Conservation (phyloP, 2,329 filamentous ascomycete species). For the Fusarium tuaranense region DNA sequence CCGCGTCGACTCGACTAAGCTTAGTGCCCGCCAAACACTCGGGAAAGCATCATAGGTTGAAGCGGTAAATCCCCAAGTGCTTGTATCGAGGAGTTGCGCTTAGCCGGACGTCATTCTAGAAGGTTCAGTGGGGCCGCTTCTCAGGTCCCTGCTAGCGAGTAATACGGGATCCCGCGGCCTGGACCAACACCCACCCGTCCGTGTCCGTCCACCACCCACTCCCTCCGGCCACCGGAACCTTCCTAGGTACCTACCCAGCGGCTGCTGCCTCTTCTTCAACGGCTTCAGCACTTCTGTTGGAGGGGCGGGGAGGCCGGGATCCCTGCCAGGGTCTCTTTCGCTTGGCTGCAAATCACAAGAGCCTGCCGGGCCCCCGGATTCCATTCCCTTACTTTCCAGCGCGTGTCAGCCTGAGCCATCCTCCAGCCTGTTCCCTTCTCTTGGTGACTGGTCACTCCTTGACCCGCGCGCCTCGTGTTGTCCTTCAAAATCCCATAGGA, state of each 20-base stretch:
- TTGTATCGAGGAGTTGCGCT: slow-evolving; percentile 51
- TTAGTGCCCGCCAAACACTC: slow-evolving; percentile 39
- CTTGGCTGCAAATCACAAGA: slow-evolving; percentile 40
- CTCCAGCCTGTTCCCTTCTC: slow-evolving; percentile 8
- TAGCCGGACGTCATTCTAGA: slow-evolving; percentile 56
- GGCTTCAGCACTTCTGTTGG: background rate
- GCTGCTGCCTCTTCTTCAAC: slow-evolving; percentile 14
- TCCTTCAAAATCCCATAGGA: background rate
- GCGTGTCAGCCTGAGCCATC: slow-evolving; percentile 20
- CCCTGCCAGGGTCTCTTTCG: slow-evolving; percentile 13
- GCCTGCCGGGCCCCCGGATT: slow-evolving; percentile 32
- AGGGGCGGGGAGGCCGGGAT: slow-evolving; percentile 17
- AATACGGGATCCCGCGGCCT: background rate
- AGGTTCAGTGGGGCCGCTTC: slow-evolving; percentile 56
- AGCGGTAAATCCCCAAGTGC: slow-evolving; percentile 2
- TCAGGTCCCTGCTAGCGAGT: slow-evolving; percentile 15
- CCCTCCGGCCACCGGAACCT: slow-evolving; percentile 3
- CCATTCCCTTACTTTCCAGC: background rate
- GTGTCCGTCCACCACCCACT: background rate
- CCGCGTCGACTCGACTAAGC: slow-evolving; percentile 33
- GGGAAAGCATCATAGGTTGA: slow-evolving; percentile 18
- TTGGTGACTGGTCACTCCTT: background rate
- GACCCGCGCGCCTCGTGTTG: background rate
- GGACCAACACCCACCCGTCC: slow-evolving; percentile 9
- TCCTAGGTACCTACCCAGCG: background rate